A percentile compares a stretch with the other conserved stretches of the same genome.
phyloP scores from a whole-genome alignment of 352 stramenopile species.

The Pythium aquatile region DNA sequence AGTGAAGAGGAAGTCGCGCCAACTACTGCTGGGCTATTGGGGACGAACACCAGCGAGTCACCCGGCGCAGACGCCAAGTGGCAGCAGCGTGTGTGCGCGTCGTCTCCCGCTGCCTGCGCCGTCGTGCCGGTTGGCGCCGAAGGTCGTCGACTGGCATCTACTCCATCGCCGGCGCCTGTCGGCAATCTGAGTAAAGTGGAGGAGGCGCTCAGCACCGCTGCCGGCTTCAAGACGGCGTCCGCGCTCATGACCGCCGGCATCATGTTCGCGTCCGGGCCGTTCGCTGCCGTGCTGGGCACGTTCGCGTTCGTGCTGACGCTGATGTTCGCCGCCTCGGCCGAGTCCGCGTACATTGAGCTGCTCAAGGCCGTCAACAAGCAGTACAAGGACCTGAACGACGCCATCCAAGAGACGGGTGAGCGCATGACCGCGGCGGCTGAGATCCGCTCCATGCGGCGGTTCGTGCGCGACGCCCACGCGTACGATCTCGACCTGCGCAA shows the following conservation, averaged over 20 bases:
- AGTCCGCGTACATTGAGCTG: neutral
- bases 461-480: neutral
- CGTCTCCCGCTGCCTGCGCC: neutral
- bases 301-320: neutral
- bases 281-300: neutral
- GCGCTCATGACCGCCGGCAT: neutral
- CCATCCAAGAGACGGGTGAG: neutral
- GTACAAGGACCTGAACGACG: conserved; percentile 8
- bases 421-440: neutral
- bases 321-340: neutral
- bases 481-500: neutral
- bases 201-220: neutral
- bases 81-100: conserved; percentile 9
- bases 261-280: neutral
- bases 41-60: neutral
- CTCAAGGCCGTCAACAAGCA: conserved; percentile 10
- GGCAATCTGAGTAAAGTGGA: neutral
- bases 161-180: no score
- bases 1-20: neutral
- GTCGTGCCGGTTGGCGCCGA: neutral
- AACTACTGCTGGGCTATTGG: neutral
- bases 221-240: neutral
- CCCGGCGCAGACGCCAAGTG: neutral
- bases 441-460: neutral
- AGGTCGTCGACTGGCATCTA: no score